phyloP scores from a whole-genome alignment of 306 rosid species.

The Acacia melanoxylon region DNA sequence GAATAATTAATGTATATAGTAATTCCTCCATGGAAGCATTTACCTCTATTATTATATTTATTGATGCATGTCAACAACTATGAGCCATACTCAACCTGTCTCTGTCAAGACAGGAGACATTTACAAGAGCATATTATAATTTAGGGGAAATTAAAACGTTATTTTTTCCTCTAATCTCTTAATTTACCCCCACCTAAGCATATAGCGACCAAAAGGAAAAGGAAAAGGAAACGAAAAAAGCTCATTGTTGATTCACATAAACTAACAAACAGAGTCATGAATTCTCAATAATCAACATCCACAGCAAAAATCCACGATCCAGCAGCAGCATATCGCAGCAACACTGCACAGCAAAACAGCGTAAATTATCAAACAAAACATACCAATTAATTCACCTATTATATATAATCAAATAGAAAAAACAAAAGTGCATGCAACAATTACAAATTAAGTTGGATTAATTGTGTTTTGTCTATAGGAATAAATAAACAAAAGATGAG shows the following conservation, averaged over 20 bases:
- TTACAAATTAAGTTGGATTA: too few relatives aligned
- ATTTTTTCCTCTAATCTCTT: not conserved
- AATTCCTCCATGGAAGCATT: too few relatives aligned
- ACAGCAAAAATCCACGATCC: slow-evolving; percentile 15
- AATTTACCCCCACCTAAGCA: not conserved
- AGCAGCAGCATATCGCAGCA: slow-evolving; percentile 26
- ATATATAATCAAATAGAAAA: not conserved
- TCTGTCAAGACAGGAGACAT: not conserved
- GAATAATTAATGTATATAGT: too few relatives aligned
- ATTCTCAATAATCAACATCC: not conserved
- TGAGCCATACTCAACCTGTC: not conserved
- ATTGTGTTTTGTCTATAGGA: not conserved
- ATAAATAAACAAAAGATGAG: not conserved
- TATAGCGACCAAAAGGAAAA: not conserved
- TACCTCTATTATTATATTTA: too few relatives aligned
- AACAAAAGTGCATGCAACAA: too few relatives aligned
- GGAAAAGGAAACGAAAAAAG: not conserved
- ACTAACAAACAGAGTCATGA: not conserved
- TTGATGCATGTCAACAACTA: not conserved
- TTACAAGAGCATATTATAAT: not conserved
- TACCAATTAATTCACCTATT: not conserved
- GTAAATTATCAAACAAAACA: not conserved
- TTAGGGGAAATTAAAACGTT: not conserved
- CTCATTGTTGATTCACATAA: not conserved
- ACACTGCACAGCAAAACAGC: not conserved